Evolutionary conservation across 257 asterid species (phyloP).

Genomic region (Forsythia suspensa): DNA sequence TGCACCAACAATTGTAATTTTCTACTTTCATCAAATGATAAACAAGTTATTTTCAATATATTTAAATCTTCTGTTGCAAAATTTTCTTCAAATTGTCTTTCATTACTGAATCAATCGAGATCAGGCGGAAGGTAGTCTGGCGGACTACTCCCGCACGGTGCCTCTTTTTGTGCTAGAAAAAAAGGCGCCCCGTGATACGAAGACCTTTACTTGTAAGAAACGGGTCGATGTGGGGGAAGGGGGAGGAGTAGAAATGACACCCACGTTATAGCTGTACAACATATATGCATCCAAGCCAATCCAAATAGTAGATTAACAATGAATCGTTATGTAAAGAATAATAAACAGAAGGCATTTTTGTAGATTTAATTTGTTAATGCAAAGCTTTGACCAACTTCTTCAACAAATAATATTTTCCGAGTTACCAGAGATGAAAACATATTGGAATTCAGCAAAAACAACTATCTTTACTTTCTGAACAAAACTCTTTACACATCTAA

Average conservation of each 20-base stretch:
- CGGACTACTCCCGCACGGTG: too few species aligned
- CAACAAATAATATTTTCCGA: slow-evolving; percentile 9
- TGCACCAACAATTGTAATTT: too few species aligned
- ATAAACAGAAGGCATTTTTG: neutral
- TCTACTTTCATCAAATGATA: too few species aligned
- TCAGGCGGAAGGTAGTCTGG: too few species aligned
- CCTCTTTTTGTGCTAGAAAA: too few species aligned
- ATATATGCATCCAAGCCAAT: neutral
- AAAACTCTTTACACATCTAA: neutral
- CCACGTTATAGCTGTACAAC: neutral
- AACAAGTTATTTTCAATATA: too few species aligned
- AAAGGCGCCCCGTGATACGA: too few species aligned
- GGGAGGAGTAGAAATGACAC: neutral
- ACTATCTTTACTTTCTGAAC: neutral
- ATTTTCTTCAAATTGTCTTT: too few species aligned
- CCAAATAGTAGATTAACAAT: neutral
- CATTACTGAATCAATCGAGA: too few species aligned
- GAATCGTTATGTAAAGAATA: neutral
- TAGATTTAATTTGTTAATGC: neutral
- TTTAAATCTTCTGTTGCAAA: too few species aligned
- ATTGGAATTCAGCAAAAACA: slow-evolving; percentile 10
- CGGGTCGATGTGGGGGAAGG: neutral
- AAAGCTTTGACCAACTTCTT: neutral
- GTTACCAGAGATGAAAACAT: neutral
- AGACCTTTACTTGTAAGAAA: neutral